Base-by-base conservation (phyloP, 768 basidiomycete genomes). In the Mycena crocata region DNA sequence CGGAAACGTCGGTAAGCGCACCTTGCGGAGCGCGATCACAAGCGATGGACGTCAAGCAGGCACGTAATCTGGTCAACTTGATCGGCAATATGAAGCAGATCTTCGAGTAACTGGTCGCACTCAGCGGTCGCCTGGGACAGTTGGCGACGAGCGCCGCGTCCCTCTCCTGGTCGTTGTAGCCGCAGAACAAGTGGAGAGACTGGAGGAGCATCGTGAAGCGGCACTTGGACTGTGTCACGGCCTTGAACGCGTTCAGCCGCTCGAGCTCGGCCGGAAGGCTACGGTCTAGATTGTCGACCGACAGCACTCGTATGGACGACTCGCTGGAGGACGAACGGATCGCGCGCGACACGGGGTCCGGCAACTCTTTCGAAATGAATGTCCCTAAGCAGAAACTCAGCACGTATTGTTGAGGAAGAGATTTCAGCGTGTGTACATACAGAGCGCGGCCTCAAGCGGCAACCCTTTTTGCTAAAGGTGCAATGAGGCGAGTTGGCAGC, bases 151-250 rank as follows among this genome's bases (percentile, higher is more conserved):
- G 77, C 3, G 75, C 79, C 28, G 78, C 79, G 48, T 84, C 83
- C 28, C 73, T 78, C 48, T 81, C 79, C 62, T 73, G 78, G 45
- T 78, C 78, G 40, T 75, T 73, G 32, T 77, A 75, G 2, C 79
- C 75, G 0, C 85, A 81, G 32, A 82, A 83, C 0, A 90, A 87
- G 64, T 87, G 86, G 49, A 93, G 80, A 4, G 90, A 90, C 58
- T 92, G 91, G 26, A 93, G 78, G 28, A 91, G 79, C 88, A 91
- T 92, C 50, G 88, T 85, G 71, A 92, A 92, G 12, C 90, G 85
- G 73, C 91, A 92, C 69, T 85, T 87, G 6, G 89, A 82, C 71
- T 93, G 91, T 0, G 87, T 87, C 15, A 81, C 76, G 2, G 79
- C 77, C 59, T 87, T 90, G 51, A 86, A 78, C 2, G 77, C 68